These are phyloP conservation scores for Pyrenula massariospora DNA, from an alignment of 495 filamentous ascomycete genomes.

Conservation along the genomic window DNA sequence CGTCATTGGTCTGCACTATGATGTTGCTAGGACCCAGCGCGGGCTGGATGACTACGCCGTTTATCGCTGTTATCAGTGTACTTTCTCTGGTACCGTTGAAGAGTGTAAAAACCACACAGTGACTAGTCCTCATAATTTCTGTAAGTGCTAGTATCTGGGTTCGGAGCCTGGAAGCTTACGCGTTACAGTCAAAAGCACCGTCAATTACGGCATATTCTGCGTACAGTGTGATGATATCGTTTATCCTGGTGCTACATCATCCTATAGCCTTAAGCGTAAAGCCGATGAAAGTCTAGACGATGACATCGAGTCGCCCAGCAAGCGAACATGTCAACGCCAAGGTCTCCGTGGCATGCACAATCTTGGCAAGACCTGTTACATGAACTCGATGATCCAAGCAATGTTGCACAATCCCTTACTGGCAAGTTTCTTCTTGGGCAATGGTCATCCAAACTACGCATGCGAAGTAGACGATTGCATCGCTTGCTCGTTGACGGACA, in stretches of 20 bases:
- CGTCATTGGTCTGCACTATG: neutral
- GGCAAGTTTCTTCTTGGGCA: constrained; percentile 73
- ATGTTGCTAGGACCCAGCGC: neutral
- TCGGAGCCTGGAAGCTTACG: neutral
- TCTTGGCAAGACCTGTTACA: constrained; percentile 87
- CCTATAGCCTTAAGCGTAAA: neutral
- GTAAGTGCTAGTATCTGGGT: neutral
- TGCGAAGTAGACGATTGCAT: constrained; percentile 62
- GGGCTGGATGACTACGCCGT: neutral
- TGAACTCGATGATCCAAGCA: constrained; percentile 80
- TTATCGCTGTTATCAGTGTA: neutral
- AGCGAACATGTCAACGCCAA: constrained; percentile 6
- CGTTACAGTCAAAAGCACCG: neutral
- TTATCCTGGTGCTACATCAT: neutral
- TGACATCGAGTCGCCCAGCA: neutral
- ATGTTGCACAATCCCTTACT: constrained; percentile 82
- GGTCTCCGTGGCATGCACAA: constrained; percentile 82
- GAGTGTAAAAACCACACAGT: neutral
- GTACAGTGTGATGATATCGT: neutral
- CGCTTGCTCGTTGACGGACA: constrained; percentile 79
- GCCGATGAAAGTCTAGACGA: neutral
- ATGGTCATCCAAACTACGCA: constrained; percentile 62
- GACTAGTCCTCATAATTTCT: neutral
- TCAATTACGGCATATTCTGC: neutral
- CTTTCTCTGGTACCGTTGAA: neutral